Evolutionary conservation across 164 flowering plant species (phyloP), one percentile per base, ranked within the genome.

Genomic region (Stephania yunnanensis): DNA sequence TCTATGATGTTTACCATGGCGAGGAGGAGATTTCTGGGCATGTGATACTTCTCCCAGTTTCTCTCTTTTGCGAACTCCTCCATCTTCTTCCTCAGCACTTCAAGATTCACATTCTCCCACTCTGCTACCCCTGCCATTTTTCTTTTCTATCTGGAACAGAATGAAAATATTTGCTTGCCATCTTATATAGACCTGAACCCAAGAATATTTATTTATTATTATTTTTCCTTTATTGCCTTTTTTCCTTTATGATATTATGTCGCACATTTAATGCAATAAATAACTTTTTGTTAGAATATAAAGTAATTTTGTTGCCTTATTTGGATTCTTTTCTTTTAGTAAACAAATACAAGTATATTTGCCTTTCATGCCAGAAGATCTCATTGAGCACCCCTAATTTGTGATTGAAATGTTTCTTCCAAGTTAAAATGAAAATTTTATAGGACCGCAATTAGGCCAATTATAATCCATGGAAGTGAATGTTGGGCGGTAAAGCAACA

Each of bases 21-120:
- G 2, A 74, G 22, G 11, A 74, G 64, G 46, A 74, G 76, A 52
- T 74, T 74, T 74, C 71, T 74, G 3, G 76, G 76, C 52, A 55
- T 68, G n/a, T 74, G 76, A 20, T 46, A 74, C 66, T 74, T 30
- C 19, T 74, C 76, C 76, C 76, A 74, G 22, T 74, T 71, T 74
- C 76, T 74, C 19, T 74, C 76, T 20, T 68, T 74, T 4, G 48
- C 65, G 67, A 74, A 74, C n/a, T 67, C 76, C n/a, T 29, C 76
- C 76, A 74, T 52, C 55, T 74, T 74, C 76, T 74, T 68, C 76
- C 71, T 67, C 19, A 74, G 64, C 68, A 68, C 76, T 8, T 74
- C 76, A 68, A 74, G 76, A 36, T 63, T 67, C 2, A 74, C 71
- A 11, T 25, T 68, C 15, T 52, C 65, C 19, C 64, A 64, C 10